Conservation (phyloP, 495 filamentous ascomycete genomes). For the Aeminium ludgeri region DNA sequence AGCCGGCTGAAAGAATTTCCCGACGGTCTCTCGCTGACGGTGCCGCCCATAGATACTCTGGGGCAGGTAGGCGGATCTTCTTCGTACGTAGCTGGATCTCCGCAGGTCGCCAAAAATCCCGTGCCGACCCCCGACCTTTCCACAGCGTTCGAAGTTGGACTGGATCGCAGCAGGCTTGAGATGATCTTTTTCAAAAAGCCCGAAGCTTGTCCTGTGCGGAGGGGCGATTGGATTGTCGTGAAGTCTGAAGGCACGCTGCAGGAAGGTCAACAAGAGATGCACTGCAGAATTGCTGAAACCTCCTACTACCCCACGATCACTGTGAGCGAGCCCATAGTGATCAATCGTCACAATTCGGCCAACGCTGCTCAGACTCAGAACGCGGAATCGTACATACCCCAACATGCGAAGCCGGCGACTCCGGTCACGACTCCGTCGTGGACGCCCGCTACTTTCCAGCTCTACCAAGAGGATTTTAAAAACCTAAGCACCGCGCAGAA, state of each 20-base stretch:
- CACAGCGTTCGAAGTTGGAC: constrained; percentile 11
- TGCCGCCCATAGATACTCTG: constrained; percentile 35
- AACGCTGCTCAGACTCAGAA: background rate
- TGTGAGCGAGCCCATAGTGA: constrained; percentile 15
- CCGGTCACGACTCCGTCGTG: constrained; percentile 13
- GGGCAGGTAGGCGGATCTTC: too few species aligned
- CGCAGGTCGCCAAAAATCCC: too few species aligned
- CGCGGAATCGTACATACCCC: background rate
- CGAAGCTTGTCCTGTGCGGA: constrained; percentile 24
- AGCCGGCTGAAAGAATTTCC: constrained; percentile 44
- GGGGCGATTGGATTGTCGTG: constrained; percentile 46
- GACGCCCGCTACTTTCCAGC: constrained; percentile 13
- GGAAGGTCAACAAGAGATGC: constrained; percentile 17
- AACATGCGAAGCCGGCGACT: background rate
- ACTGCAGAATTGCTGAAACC: constrained; percentile 30
- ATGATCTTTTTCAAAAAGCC: constrained; percentile 25
- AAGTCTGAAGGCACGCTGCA: constrained; percentile 5
- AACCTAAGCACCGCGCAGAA: constrained; percentile 33
- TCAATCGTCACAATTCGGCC: background rate
- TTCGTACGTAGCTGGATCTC: too few species aligned
- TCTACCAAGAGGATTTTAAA: constrained; percentile 45
- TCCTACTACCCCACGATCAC: constrained; percentile 20
- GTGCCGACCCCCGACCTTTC: background rate
- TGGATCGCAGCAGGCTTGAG: constrained; percentile 26
- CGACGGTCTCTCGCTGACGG: constrained; percentile 46